Base-by-base conservation (phyloP, 805 yeast genomes). In the Candida ascalaphidarum region DNA sequence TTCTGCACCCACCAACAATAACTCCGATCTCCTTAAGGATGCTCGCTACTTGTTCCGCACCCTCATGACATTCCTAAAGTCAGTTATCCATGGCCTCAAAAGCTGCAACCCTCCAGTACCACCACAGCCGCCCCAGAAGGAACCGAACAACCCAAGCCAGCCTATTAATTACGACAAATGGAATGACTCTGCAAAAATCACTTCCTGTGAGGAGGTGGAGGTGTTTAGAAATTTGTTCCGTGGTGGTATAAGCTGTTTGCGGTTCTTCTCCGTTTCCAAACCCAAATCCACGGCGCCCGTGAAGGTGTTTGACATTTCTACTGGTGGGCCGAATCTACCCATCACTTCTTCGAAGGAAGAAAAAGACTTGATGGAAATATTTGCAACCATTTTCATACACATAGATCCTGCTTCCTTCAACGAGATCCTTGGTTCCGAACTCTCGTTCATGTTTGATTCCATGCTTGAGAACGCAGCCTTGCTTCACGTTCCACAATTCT, bases 381-480 rank as follows among this genome's bases (percentile, higher is more conserved):
- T 92, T 49, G 96, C 96, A 0, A 81, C 95, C 1, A 83, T 92
- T 43, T 92, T 85, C 54, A 83, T 86, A 40, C 95, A 85, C 48
- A 72, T 94, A 31, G 99, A 94, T 47, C 88, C 95, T 13, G 86
- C 97, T 1, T 82, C 96, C 0, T 94, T 94, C 55, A 88, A 84
- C 50, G 98, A 92, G 55, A 80, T 92, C 37, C 77, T 86, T 7
- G 84, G 77, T 36, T 67, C 77, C 2, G 95, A 92, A 52, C 64
- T 89, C 32, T 82, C 78, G 14, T 76, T 72, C 42, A 61, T 88
- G 52, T 85, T 83, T 44, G 77, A 81, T 10, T 71, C 83, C 3
- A 81, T 85, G 75, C 58, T 86, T 29, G 70, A 75, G 14, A 92
- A 89, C 50, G 81, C 94, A 1, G 88, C 95, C 0, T 55, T 89